Evolutionary conservation across 2,329 filamentous ascomycete genomes (phyloP).

Genomic region (Aspergillus brasiliensis): DNA sequence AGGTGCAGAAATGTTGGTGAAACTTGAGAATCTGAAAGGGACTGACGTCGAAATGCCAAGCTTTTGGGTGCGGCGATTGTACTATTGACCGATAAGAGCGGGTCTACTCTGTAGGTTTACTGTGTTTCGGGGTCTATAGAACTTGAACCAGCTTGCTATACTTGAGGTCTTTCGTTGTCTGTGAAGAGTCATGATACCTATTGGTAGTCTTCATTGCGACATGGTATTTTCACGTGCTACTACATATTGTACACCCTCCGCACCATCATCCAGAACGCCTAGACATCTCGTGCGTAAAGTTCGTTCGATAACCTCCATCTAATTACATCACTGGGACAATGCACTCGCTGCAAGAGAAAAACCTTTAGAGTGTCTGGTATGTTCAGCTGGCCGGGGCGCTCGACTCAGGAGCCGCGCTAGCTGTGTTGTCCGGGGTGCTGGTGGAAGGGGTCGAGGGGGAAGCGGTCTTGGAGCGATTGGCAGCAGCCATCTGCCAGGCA

Average conservation of each 20-base stretch:
- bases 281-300: neutral
- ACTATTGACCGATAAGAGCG: neutral
- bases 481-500: constrained; percentile 75
- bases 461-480: constrained; percentile 51
- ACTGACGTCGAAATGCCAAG: constrained; percentile 2
- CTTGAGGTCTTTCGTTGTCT: neutral
- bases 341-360: constrained; percentile 4
- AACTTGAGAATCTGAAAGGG: neutral
- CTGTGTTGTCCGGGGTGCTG: constrained; percentile 19
- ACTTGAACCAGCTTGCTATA: neutral
- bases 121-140: neutral
- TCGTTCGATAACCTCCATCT: neutral
- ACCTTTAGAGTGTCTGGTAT: constrained; percentile 1
- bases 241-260: neutral
- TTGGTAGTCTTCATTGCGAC: neutral
- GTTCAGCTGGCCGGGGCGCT: constrained; percentile 33
- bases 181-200: neutral
- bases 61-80: neutral
- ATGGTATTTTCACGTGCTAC: neutral
- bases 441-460: constrained; percentile 30
- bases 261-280: neutral
- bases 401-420: constrained; percentile 21
- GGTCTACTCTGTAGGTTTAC: neutral
- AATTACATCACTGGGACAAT: neutral
- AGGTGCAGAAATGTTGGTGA: neutral